Evolutionary conservation across 176 grass and related monocot species (phyloP), one percentile per base, ranked within the genome.

Genomic region (Tuctoria greenei): DNA sequence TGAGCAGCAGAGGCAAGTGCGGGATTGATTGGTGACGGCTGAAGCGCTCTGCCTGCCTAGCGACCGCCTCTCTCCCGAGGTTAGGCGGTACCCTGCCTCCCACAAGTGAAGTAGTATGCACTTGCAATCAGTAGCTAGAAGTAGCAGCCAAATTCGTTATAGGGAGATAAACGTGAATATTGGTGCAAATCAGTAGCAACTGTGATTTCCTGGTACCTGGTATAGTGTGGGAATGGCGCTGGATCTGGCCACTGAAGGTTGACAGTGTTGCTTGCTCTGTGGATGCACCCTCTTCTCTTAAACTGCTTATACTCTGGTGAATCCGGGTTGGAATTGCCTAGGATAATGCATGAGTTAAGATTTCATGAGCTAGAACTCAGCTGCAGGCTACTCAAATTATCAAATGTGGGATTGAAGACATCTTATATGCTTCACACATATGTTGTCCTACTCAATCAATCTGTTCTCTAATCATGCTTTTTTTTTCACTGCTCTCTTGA

Each of bases 391-490:
- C 23, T 55, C 52, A 23, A 20, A n/a, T 10, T 23, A 23, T 55
- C 52, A 23, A 20, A n/a, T n/a, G 49, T 20, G 49, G 18, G 7
- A 31, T 26, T 59, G 52, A 10, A 64, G 3, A 41, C 42, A 54
- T 62, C 43, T 52, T 44, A 37, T 21, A 47, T 67, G 40, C 23
- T 17, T 71, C 77, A 31, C 66, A 47, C 64, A 76, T 81, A 24
- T 52, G 28, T 66, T 52, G 21, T 78, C 43, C 46, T 72, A 39
- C 24, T 26, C 20, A 18, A 26, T 64, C 41, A 38, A 43, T 64
- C 21, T 70, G 73, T 46, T 82, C 21, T 60, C 31, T 2, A 72
- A 60, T n/a, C 31, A 41, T 65, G 57, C 18, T 63, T 8, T 66
- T 18, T 18, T 78, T 38, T 51, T 20, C 2, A 7, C 6, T 47